Base-by-base conservation (phyloP, 768 basidiomycete species). In the Boletus reticuloceps region DNA sequence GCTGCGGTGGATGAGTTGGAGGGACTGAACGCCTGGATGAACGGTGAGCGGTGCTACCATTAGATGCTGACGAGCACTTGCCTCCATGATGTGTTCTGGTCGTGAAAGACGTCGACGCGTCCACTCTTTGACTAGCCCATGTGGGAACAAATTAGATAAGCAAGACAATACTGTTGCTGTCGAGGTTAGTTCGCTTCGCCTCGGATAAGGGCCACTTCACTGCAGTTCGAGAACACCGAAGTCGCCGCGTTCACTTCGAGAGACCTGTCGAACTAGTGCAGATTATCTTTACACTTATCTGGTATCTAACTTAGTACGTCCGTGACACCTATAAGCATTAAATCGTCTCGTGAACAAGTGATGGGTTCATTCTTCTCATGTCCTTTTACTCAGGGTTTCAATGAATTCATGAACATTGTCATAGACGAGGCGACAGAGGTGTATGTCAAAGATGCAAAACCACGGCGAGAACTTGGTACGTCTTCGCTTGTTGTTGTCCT, bases 371-470 rank as follows among this genome's bases (percentile, higher is more conserved):
- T 25, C 57, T 40, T 50, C 32, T 77, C 58, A 73, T 40, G 41
- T 50, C 54, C 45, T 44, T 51, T 56, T 39, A 12, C 38, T 12
- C 67, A 98, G 96, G 95, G 96, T 39, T 99, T 99, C 65, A 96
- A 99, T 69, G 96, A 99, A 72, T 99, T 98, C 75, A 98, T 99
- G 96, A 99, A 99, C 69, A 75, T 99, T 31, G 91, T 98, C 36
- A 75, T 99, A 22, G 96, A 99, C 63, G 91, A 97, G 47, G 93
- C 95, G 42, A 82, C 84, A 49, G 96, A 99, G 72, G 87, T 97
- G 12, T 96, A 84, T 66, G 85, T 94, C 47, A 93, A 94, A 70
- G 93, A 92, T 57, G 86, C 83, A 51, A 91, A 94, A 74, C 89
- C 92, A 43, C 79, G 89, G 64, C 77, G 85, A 73, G 85, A 92